Conservation (phyloP, 2,329 filamentous ascomycete genomes). For the Ophioceras dolichostomum region DNA sequence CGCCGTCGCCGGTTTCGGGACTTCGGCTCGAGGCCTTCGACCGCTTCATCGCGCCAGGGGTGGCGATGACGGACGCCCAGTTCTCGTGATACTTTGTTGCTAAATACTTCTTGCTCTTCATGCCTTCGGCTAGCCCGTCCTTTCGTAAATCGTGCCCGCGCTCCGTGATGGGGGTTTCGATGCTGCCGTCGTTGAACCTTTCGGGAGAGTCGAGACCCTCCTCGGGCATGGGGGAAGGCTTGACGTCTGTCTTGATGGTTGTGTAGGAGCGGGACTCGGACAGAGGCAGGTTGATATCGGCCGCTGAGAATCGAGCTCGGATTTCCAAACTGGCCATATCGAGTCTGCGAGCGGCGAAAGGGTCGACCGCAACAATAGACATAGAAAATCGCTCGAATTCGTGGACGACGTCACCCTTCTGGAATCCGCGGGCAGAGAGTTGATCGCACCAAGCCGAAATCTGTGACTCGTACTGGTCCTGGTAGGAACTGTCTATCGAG, state of each 20-base stretch:
- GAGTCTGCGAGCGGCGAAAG: slow-evolving; percentile 4
- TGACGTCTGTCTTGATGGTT: background rate
- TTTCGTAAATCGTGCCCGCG: background rate
- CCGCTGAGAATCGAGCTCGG: background rate
- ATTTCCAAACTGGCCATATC: slow-evolving; percentile 1
- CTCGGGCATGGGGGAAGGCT: background rate
- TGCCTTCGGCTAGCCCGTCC: too few species aligned
- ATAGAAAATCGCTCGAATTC: slow-evolving; percentile 8
- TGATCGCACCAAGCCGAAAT: slow-evolving; percentile 8
- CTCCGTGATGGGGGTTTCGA: background rate
- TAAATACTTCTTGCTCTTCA: too few species aligned
- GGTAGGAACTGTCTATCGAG: slow-evolving; percentile 5
- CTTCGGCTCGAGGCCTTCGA: too few species aligned
- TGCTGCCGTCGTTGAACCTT: background rate
- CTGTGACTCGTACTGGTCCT: slow-evolving; percentile 2
- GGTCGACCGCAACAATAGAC: slow-evolving; percentile 1
- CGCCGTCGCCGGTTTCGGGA: too few species aligned
- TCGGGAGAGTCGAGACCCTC: background rate
- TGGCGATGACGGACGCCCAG: too few species aligned
- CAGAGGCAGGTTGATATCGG: too few species aligned
- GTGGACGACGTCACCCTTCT: slow-evolving; percentile 7
- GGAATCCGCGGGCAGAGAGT: slow-evolving; percentile 5
- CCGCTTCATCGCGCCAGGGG: background rate
- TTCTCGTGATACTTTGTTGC: too few species aligned
- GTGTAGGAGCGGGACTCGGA: too few species aligned